Conservation (phyloP, 1,284 basidiomycete genomes). For the Exobasidium cylindrosporum region DNA sequence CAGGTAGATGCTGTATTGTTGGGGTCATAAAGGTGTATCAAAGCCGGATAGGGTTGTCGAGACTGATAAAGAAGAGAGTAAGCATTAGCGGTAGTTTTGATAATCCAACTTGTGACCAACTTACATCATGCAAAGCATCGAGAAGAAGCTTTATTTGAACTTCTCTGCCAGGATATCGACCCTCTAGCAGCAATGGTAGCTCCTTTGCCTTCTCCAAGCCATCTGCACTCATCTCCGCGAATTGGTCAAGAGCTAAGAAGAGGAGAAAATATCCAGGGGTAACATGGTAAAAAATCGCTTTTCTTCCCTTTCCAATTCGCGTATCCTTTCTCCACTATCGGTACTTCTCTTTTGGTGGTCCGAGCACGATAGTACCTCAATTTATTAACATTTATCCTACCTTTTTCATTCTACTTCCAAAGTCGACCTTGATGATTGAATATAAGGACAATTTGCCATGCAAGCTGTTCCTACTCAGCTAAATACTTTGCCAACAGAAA, state of each 20-base stretch:
- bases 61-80: too few relatives aligned
- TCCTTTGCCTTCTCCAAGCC: background rate
- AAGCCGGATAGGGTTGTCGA: background rate
- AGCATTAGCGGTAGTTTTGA: too few relatives aligned
- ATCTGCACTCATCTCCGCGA: background rate
- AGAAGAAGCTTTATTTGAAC: background rate
- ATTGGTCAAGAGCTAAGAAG: background rate
- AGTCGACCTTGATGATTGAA: too few relatives aligned
- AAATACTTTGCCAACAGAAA: slow-evolving; percentile 24
- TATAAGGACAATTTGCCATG: background rate
- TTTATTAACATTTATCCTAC: too few relatives aligned
- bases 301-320: too few relatives aligned
- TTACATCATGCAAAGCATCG: background rate
- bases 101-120: too few relatives aligned
- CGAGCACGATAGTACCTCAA: too few relatives aligned
- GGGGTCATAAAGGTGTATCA: slow-evolving; percentile 6
- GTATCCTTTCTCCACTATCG: too few relatives aligned
- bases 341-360: too few relatives aligned
- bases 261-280: too few relatives aligned
- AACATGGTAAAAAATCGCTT: too few relatives aligned
- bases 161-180: background rate
- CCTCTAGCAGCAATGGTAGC: background rate
- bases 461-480: background rate
- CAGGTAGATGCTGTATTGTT: background rate
- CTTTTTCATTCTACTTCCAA: too few relatives aligned